These are phyloP conservation scores for Ceratobasidium theobromae DNA, from an alignment of 1,284 basidiomycete species.

Conservation along the genomic window DNA sequence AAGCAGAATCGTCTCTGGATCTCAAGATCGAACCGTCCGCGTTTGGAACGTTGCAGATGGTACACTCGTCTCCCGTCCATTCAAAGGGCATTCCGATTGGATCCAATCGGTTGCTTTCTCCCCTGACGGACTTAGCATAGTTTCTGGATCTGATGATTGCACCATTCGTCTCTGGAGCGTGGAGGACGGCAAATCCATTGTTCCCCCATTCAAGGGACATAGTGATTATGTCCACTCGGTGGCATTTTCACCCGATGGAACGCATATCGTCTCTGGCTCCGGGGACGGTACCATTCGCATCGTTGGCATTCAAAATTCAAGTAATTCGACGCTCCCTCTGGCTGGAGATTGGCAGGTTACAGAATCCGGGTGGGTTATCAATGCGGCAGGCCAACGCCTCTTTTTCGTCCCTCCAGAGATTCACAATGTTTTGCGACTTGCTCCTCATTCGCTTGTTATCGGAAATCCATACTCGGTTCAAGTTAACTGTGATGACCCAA, in stretches of 20 bases:
- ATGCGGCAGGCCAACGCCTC: too few relatives aligned
- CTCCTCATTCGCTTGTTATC: too few relatives aligned
- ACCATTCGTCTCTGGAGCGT: not conserved
- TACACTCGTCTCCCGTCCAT: not conserved
- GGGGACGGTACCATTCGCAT: too few relatives aligned
- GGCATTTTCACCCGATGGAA: not conserved
- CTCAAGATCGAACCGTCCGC: not conserved
- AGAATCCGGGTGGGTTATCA: too few relatives aligned
- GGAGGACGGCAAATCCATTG: not conserved
- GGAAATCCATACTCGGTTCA: too few relatives aligned
- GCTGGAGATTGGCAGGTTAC: too few relatives aligned
- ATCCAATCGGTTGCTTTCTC: not conserved
- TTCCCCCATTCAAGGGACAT: not conserved
- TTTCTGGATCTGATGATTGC: not conserved
- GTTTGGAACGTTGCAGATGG: conserved; percentile 6
- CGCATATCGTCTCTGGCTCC: not conserved
- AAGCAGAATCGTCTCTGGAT: not conserved
- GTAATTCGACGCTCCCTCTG: too few relatives aligned
- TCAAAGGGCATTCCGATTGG: not conserved
- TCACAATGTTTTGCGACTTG: too few relatives aligned
- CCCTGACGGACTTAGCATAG: not conserved
- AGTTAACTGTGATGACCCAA: too few relatives aligned
- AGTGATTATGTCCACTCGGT: not conserved
- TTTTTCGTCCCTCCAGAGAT: too few relatives aligned
- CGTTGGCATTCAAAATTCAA: too few relatives aligned